Percentiles rank a stretch among this genome's conserved stretches.
phyloP scores from a whole-genome alignment of 164 flowering plant species.

The Stephania japonica region DNA sequence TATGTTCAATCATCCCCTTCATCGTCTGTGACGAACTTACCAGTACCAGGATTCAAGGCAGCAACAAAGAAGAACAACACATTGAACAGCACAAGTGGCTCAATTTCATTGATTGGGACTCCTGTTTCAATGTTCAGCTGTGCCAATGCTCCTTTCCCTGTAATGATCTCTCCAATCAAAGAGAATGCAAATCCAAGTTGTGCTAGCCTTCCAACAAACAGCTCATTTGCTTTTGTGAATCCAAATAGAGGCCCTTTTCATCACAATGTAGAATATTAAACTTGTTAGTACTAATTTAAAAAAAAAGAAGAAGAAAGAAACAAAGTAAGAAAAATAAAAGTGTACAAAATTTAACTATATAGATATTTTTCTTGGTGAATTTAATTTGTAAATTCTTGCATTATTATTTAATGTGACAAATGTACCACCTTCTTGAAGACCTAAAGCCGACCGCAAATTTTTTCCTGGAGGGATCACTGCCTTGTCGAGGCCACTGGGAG shows the following conservation, averaged over 20 bases:
- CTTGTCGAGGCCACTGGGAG: conserved; percentile 59
- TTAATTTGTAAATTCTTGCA: not conserved
- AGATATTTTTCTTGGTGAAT: not conserved
- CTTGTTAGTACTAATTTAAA: not conserved
- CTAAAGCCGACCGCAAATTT: conserved; percentile 54
- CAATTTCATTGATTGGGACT: conserved; percentile 81
- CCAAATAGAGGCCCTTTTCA: conserved; percentile 81
- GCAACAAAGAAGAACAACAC: conserved; percentile 88
- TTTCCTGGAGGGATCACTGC: conserved; percentile 90
- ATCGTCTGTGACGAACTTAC: conserved; percentile 89
- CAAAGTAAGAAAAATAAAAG: not conserved
- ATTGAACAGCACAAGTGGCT: conserved; percentile 83
- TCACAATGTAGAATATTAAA: not conserved
- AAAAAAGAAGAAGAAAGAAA: not conserved
- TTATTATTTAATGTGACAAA: not conserved
- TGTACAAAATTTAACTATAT: not conserved
- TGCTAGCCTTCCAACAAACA: conserved; percentile 97
- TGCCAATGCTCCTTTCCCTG: conserved; percentile 94
- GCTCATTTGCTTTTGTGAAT: conserved; percentile 93
- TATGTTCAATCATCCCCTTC: conserved; percentile 40
- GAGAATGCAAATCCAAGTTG: conserved; percentile 96
- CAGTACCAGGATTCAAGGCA: conserved; percentile 89
- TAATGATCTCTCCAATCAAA: conserved; percentile 83
- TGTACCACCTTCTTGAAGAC: conserved; percentile 84
- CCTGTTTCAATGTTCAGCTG: conserved; percentile 95